These are phyloP conservation scores for Syzygium aqueum DNA, from an alignment of 345 rosid species.

Conservation along the genomic window DNA sequence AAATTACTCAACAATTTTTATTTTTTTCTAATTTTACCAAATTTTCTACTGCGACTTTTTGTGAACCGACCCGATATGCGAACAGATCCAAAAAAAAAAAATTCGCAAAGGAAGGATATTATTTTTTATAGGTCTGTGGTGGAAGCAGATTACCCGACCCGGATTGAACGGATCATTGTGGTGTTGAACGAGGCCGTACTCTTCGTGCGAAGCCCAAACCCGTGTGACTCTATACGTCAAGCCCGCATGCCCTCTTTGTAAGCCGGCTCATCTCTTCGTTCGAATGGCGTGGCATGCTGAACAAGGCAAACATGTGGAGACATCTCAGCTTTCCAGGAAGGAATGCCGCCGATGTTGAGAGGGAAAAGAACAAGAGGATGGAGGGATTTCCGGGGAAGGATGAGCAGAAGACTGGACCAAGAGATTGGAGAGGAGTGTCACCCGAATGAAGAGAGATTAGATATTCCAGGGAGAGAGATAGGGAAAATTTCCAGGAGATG, in stretches of 20 bases:
- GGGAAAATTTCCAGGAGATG: neutral
- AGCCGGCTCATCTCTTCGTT: neutral
- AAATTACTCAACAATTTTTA: neutral
- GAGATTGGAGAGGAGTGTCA: neutral
- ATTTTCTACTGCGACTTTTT: neutral
- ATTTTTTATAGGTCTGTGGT: too few relatives aligned
- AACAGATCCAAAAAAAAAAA: too few relatives aligned
- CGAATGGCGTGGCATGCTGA: neutral
- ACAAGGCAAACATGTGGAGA: neutral
- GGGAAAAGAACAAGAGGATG: neutral
- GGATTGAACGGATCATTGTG: too few relatives aligned
- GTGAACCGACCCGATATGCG: neutral
- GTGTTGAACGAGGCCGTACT: too few relatives aligned
- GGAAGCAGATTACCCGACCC: too few relatives aligned
- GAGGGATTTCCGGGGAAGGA: neutral
- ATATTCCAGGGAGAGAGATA: neutral
- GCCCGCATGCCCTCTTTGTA: neutral
- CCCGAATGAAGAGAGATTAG: neutral
- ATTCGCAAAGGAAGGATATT: neutral
- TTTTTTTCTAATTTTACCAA: neutral
- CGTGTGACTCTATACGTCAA: neutral
- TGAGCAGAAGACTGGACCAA: neutral
- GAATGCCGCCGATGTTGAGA: neutral
- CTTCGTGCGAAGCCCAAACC: neutral
- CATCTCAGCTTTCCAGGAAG: neutral